Evolutionary conservation across 2,329 filamentous ascomycete genomes (phyloP), one percentile per base, ranked within the genome.

Genomic region (Corinectria fuckeliana): DNA sequence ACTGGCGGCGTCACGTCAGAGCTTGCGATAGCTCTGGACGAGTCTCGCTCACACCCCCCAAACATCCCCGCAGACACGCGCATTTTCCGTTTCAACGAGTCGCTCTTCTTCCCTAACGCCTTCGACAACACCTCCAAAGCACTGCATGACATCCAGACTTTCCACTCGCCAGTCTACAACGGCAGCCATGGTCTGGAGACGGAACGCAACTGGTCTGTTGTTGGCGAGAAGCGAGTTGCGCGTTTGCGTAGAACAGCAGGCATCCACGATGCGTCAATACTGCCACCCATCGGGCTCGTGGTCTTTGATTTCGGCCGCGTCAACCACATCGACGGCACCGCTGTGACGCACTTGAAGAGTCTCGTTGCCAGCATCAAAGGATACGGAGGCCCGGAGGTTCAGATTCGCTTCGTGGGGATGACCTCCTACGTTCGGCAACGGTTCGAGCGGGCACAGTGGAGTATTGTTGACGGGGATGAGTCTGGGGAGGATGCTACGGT

Each of bases 61-160:
- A 70, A 70, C 5, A 70, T 80, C 21, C 80, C 76, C 1, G 72
- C 77, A 2, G 85, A 87, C 64, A 79, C 81, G 1, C 83, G 82
- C 26, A 74, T 88, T 32, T 84, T 88, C 68, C 77, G 77, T 4
- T 85, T 87, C 71, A 80, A 78, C 32, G 82, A 86, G 56, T 81
- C 82, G 1, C 74, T 88, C 32, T 83, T 88, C 72, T 89, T 88
- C 75, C 82, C 81, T 61, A 88, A 89, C 67, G 85, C 85, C 2
- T 83, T 85, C 56, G 75, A 80, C 38, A 72, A 81, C 59, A 85
- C 84, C 47, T 77, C 72, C 2, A 72, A 76, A 7, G 79, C 84
- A 16, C 72, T 86, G 14, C 82, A 87, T 61, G 74, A 76, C 1
- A 70, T 86, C 34, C 71, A 72, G n/a, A 82, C 79, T 0, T 75